A percentile compares a stretch with the other conserved stretches of the same genome.
These are phyloP conservation scores for Umbelopsis sp. DNA, from an alignment of 371 early-diverging fungal species.

Conservation along the genomic window DNA sequence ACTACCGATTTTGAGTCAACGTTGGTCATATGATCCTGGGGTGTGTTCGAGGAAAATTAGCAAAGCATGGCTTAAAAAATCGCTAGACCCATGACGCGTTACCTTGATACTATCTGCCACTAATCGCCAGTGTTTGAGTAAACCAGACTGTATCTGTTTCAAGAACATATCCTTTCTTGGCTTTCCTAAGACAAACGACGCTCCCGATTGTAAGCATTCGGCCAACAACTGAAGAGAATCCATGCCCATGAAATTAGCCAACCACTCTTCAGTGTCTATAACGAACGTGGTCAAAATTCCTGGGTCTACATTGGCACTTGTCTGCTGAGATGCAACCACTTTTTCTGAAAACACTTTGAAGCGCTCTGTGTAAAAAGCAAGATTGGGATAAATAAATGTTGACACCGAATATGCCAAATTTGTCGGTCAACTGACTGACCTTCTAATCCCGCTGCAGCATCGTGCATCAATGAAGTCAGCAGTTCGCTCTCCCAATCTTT, in stretches of 20 bases:
- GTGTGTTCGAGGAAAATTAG: background rate
- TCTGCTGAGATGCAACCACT: background rate
- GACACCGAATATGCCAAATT: background rate
- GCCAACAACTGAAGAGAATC: conserved; percentile 41
- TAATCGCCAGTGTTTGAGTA: conserved; percentile 41
- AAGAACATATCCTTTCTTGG: conserved; percentile 29
- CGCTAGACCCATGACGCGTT: conserved; percentile 16
- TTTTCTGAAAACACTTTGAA: conserved; percentile 6
- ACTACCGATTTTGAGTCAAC: background rate
- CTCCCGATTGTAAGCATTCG: conserved; percentile 39
- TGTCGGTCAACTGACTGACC: conserved; percentile 23
- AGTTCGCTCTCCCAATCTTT: conserved; percentile 36
- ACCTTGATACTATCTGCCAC: conserved; percentile 43
- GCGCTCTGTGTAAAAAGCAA: background rate
- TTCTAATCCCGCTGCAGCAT: conserved; percentile 25
- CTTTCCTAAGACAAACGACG: conserved; percentile 32
- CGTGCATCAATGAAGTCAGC: conserved; percentile 26
- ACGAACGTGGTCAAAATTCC: conserved; percentile 31
- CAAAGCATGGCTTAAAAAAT: background rate
- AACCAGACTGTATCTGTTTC: conserved; percentile 31
- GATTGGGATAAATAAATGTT: background rate
- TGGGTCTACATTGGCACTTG: background rate
- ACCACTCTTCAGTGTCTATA: conserved; percentile 48
- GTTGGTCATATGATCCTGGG: background rate
- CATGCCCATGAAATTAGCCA: conserved; percentile 34